phyloP scores from a whole-genome alignment of 805 yeast genomes.

The Ogataea dorogensis region DNA sequence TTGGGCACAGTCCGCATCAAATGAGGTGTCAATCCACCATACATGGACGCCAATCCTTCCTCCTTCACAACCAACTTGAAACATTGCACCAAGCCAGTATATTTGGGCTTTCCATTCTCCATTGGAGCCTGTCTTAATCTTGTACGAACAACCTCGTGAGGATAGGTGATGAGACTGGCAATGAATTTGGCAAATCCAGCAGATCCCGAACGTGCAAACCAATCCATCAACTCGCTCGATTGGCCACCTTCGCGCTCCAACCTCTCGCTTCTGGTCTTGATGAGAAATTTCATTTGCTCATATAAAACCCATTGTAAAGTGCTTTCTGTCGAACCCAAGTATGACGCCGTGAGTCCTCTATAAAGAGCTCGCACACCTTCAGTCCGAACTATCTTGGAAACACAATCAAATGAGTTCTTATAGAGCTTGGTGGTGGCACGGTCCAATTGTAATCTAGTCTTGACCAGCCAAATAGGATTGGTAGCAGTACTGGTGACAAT shows the following conservation, averaged over 20 bases:
- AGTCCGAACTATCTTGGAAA: conserved; percentile 58
- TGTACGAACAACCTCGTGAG: conserved; percentile 96
- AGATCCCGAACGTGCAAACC: conserved; percentile 96
- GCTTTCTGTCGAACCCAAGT: conserved; percentile 88
- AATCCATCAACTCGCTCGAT: conserved; percentile 70
- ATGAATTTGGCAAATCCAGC: conserved; percentile 95
- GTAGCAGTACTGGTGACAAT: conserved; percentile 93
- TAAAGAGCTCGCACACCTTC: conserved; percentile 85
- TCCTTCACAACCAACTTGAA: conserved; percentile 82
- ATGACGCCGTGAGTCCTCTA: conserved; percentile 91
- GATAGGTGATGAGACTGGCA: conserved; percentile 91
- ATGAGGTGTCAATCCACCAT: conserved; percentile 98
- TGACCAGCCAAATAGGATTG: conserved; percentile 96
- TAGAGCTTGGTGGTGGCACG: conserved; percentile 63
- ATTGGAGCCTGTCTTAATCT: conserved; percentile 91
- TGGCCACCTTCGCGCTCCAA: conserved; percentile 35
- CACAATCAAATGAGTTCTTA: conserved; percentile 83
- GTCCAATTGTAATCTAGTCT: conserved; percentile 91
- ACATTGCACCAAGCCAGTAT: conserved; percentile 86
- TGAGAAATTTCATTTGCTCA: conserved; percentile 84
- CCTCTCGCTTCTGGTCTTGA: conserved; percentile 48
- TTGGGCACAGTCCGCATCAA: conserved; percentile 95
- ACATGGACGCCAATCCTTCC: conserved; percentile 91
- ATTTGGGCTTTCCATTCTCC: conserved; percentile 76
- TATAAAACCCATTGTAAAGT: conserved; percentile 95